Evolutionary conservation across 306 rosid species (phyloP), one percentile per base, ranked within the genome.

Genomic region (Prinsepia uniflora): DNA sequence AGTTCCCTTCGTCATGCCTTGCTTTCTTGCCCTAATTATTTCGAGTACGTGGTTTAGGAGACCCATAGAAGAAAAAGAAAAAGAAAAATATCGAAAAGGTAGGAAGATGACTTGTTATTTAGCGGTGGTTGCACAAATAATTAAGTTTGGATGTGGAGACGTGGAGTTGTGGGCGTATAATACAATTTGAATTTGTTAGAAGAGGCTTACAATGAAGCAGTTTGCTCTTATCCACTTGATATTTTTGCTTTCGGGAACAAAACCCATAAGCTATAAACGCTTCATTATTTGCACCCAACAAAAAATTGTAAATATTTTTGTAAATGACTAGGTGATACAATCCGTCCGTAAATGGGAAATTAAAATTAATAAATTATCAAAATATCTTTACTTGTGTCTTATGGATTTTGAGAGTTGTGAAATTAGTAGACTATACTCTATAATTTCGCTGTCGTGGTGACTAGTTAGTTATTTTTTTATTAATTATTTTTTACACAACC

Each of bases 101-200:
- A 48, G 72, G 55, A 61, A 17, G 17, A 52, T 46, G 10, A 72
- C 17, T 43, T 66, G 69, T 73, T 47, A 63, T 47, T 46, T 54
- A 34, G 62, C 59, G 70, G 80, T 76, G 80, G 77, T 83, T 81
- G 71, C 65, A 75, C 41, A 75, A 65, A 67, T 74, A 65, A 67
- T 74, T 76, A 13, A 13, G 6, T 14, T 4, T 6, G 0, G 4
- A 69, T 72, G 72, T 15, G 49, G 49, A 5, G 45, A 19, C 67
- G 66, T 42, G 50, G 59, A 49, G 64, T 49, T 54, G 68, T 50
- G 63, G 71, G 72, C 59, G 72, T 40, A 45, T 19, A 13, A 72
- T 46, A 17, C 22, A 44, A 11, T 24, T 70, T 13, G 15, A 50
- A 10, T 9, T 42, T 54, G 60, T 69, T 70, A 43, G 30, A 50